Base-by-base conservation (phyloP, 2,329 filamentous ascomycete species). In the Tricladium varicosporioides region DNA sequence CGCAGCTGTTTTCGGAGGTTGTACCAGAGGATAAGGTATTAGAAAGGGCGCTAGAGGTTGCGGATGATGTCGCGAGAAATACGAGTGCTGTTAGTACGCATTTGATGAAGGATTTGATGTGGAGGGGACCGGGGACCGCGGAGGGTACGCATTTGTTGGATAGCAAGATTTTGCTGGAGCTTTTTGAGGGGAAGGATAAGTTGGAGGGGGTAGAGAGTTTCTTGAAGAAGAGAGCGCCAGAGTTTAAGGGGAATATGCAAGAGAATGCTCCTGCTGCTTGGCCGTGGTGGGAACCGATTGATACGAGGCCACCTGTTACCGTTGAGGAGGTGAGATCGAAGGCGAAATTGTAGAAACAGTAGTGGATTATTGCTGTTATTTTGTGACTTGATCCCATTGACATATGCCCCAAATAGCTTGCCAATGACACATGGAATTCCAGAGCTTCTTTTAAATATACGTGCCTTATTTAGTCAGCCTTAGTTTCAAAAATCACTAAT, bases 91-190 rank as follows among this genome's bases (percentile, higher is more conserved):
- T 91, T 27, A 82, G 83, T 27, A 83, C 81, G 8, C 78, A 82
- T 61, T 67, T 91, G 55, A 91, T 89, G 81, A 81, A 83, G 67
- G 88, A 91, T 65, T 71, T 92, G 75, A 85, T 92, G 76, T 90
- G 80, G 64, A 74, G 82, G 31, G 78, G 79, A 36, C 75, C 78
- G 0, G 76, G 73, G 15, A 83, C 78, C 18, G 81, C 87, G 0
- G 89, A 92, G 73, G 86, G 78, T 50, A 82, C 87, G 54, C 87
- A 91, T 74, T 71, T 91, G 61, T 73, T 92, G 31, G 88, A 92
- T 72, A 84, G 80, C 62, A 78, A 76, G 60, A 70, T 89, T n/a
- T 76, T 88, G 55, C 81, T 80, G 65, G 82, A 86, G 62, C 58
- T 88, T 57, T 85, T 85, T 70, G 74, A 73, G 9, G 81, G 63